These are phyloP conservation scores for Hapsidospora chrysogenum DNA, from an alignment of 495 filamentous ascomycete genomes.

Conservation along the genomic window DNA sequence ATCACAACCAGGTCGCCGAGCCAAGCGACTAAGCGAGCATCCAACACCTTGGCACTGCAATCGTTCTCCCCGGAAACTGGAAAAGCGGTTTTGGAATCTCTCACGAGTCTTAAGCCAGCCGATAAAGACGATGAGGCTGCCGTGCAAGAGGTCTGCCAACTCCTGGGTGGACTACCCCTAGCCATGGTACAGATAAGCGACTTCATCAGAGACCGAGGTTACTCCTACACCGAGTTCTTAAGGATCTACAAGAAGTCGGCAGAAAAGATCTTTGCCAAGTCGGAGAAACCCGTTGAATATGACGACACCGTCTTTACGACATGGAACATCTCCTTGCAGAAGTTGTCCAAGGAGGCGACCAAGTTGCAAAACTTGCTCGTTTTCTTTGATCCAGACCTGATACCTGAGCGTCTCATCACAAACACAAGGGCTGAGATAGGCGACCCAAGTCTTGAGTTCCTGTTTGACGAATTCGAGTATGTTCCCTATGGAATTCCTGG, in stretches of 20 bases:
- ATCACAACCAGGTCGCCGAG: slow-evolving; percentile 3
- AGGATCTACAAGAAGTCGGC: slow-evolving; percentile 3
- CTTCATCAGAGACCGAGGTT: slow-evolving; percentile 5
- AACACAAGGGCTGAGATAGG: slow-evolving; percentile 2
- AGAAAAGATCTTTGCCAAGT: slow-evolving; percentile 3
- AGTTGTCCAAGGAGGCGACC: slow-evolving; percentile 3
- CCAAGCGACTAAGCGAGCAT: slow-evolving; percentile 2
- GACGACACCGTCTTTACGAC: slow-evolving; percentile 2
- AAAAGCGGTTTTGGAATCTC: not conserved
- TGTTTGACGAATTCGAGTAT: slow-evolving; percentile 3
- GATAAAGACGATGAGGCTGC: not conserved
- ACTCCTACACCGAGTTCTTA: slow-evolving; percentile 1
- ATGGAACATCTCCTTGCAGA: slow-evolving; percentile 1
- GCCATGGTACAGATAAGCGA: slow-evolving; percentile 5
- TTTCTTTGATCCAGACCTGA: slow-evolving; percentile 3
- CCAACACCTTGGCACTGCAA: not conserved
- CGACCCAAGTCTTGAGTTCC: not conserved
- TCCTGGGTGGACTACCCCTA: slow-evolving; percentile 1
- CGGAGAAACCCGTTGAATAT: slow-evolving; percentile 2
- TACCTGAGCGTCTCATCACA: slow-evolving; percentile 2
- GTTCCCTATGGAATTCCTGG: not conserved
- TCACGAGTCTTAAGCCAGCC: not conserved
- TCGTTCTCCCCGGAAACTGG: slow-evolving; percentile 1
- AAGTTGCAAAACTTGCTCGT: slow-evolving; percentile 2
- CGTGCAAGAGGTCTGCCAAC: not conserved